Evolutionary conservation across 2,329 filamentous ascomycete genomes (phyloP), one percentile per base, ranked within the genome.

Genomic region (Emergomyces orientalis): DNA sequence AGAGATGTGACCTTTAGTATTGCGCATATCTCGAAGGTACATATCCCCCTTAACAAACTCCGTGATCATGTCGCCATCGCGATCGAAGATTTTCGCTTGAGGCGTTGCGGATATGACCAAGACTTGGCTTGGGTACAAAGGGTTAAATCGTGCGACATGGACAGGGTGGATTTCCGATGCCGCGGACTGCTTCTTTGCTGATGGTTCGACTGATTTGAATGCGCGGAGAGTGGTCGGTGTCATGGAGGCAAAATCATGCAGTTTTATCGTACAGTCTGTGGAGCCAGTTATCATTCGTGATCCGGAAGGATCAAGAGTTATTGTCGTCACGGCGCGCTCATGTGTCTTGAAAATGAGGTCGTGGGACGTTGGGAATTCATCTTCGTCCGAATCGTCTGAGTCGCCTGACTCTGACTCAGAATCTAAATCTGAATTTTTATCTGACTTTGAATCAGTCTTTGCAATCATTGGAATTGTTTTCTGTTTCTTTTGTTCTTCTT

Each of bases 21-120:
- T 92, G 76, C 97, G 86, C 88, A 97, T 95, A 74, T 99, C 94
- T 62, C 93, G 85, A 67, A 99, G 78, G 71, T 99, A 99, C 92
- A 97, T 97, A 73, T 99, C 94, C 55, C 94, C 94, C 77, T 99
- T 99, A 68, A 91, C 88, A 67, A 96, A 97, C 71, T 97, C 91
- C 0, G 88, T 88, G 58, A 95, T 70, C 8, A 89, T 82, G 54
- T 95, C 90, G 47, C 94, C 94, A 77, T 99, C 93, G 70, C 94
- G 86, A 69, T 86, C 90, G 74, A 97, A 82, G 30, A 99, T 86
- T 74, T 91, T 92, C 14, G 93, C 90, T 74, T 97, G 93, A 1
- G 93, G 88, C 49, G 93, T 90, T 7, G 93, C 91, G 8, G 91
- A 89, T 54, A 97, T 82, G 68, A 94, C 95, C 41, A 99, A 84